phyloP scores from a whole-genome alignment of 768 basidiomycete species.

The Wakefieldia striispora region DNA sequence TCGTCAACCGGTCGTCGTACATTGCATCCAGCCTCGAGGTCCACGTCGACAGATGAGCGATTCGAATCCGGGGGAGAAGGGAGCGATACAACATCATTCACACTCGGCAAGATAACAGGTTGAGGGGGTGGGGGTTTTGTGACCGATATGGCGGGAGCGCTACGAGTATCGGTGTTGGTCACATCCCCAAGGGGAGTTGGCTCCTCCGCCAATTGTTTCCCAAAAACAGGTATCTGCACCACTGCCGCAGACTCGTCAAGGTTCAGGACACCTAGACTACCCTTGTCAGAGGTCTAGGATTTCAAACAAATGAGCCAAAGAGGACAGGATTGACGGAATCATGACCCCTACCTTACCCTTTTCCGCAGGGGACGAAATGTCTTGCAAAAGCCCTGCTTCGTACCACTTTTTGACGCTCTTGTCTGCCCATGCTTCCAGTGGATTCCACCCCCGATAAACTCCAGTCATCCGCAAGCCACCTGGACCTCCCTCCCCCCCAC shows the following conservation, averaged over 20 bases:
- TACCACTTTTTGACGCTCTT: slow-evolving; percentile 85
- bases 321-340: not conserved
- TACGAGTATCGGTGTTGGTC: slow-evolving; percentile 17
- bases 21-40: slow-evolving; percentile 41
- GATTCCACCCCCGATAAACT: slow-evolving; percentile 89
- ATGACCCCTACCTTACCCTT: slow-evolving; percentile 48
- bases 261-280: slow-evolving; percentile 43
- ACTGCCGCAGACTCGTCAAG: slow-evolving; percentile 48
- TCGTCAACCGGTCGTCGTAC: slow-evolving; percentile 33
- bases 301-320: slow-evolving; percentile 15
- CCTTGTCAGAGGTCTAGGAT: slow-evolving; percentile 42
- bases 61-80: slow-evolving; percentile 46
- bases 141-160: slow-evolving; percentile 56
- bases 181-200: slow-evolving; percentile 23
- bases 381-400: slow-evolving; percentile 68
- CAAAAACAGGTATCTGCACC: slow-evolving; percentile 62
- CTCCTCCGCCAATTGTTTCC: slow-evolving; percentile 26
- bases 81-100: slow-evolving; percentile 50
- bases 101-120: slow-evolving; percentile 68
- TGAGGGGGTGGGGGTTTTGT: slow-evolving; percentile 70
- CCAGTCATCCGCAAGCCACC: slow-evolving; percentile 76
- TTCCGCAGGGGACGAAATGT: slow-evolving; percentile 38
- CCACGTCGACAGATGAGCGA: slow-evolving; percentile 34
- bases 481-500: slow-evolving; percentile 69
- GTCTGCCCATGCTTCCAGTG: slow-evolving; percentile 93